Conservation (phyloP, 805 yeast species). For the Danielia reshetovae region DNA sequence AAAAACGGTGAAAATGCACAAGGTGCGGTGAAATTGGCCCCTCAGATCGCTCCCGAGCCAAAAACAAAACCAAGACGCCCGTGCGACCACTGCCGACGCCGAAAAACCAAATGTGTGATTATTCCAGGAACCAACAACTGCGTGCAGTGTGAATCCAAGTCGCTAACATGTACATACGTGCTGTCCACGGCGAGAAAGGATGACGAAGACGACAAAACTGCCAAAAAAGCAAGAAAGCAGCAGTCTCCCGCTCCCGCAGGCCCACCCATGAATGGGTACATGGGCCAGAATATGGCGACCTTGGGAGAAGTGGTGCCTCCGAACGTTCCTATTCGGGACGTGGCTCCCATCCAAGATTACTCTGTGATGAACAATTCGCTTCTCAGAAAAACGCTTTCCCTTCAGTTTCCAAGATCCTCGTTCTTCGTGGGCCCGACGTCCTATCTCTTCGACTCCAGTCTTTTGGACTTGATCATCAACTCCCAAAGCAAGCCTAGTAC, state of each 20-base stretch:
- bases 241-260: slow-evolving; percentile 1
- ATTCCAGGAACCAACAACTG: slow-evolving; percentile 62
- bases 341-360: slow-evolving; percentile 64
- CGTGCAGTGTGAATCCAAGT: slow-evolving; percentile 72
- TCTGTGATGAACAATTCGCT: slow-evolving; percentile 59
- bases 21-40: not conserved
- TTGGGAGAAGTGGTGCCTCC: slow-evolving; percentile 34
- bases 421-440: slow-evolving; percentile 89
- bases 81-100: slow-evolving; percentile 80
- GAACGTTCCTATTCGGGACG: slow-evolving; percentile 46
- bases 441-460: slow-evolving; percentile 61
- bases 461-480: slow-evolving; percentile 57
- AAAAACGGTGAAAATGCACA: not conserved
- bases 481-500: slow-evolving; percentile 27
- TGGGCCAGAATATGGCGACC: slow-evolving; percentile 9
- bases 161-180: slow-evolving; percentile 68
- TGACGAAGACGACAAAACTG: slow-evolving; percentile 40
- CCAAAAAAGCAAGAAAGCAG: slow-evolving; percentile 29
- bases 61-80: slow-evolving; percentile 50
- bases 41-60: not conserved
- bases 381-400: slow-evolving; percentile 62
- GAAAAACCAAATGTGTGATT: slow-evolving; percentile 75
- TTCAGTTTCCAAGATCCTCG: slow-evolving; percentile 87
- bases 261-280: not conserved
- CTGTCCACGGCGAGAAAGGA: slow-evolving; percentile 3